Evolutionary conservation across 768 basidiomycete genomes (phyloP).

Genomic region (Pisolithus tinctorius): DNA sequence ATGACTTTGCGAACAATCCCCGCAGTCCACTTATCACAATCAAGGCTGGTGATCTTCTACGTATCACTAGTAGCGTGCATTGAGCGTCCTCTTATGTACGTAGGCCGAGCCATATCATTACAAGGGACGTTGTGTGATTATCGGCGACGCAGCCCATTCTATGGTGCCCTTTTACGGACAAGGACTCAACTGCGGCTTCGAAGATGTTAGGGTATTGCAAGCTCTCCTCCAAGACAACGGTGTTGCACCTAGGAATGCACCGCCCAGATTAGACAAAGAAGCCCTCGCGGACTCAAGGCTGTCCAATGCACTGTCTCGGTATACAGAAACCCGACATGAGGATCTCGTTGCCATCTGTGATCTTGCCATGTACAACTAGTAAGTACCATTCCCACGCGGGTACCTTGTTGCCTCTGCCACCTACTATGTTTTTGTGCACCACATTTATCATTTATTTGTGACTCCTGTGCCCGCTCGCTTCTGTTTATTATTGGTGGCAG

Average conservation of each 20-base stretch:
- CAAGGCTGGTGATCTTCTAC: constrained; percentile 55
- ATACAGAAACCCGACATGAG: constrained; percentile 76
- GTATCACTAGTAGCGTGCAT: constrained; percentile 13
- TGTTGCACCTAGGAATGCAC: constrained; percentile 42
- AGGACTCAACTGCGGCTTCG: constrained; percentile 95
- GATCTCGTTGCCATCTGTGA: constrained; percentile 89
- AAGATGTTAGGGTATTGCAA: constrained; percentile 89
- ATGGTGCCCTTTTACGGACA: constrained; percentile 99
- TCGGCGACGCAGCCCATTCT: constrained; percentile 94
- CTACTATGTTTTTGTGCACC: not conserved
- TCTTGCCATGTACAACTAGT: constrained; percentile 97
- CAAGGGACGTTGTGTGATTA: constrained; percentile 75
- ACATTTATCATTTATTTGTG: not conserved
- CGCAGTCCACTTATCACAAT: constrained; percentile 87
- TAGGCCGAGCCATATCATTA: constrained; percentile 88
- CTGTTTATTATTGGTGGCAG: constrained; percentile 16
- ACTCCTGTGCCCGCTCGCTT: constrained; percentile 6
- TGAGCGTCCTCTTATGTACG: constrained; percentile 8
- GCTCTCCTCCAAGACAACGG: constrained; percentile 65
- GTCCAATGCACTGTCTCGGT: constrained; percentile 62
- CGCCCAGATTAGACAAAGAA: constrained; percentile 23
- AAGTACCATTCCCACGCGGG: constrained; percentile 35
- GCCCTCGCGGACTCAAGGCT: constrained; percentile 48
- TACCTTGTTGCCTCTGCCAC: constrained; percentile 1
- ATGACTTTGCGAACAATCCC: constrained; percentile 80